phyloP scores from a whole-genome alignment of 495 filamentous ascomycete genomes.

The Hypoxylon lenormandii region DNA sequence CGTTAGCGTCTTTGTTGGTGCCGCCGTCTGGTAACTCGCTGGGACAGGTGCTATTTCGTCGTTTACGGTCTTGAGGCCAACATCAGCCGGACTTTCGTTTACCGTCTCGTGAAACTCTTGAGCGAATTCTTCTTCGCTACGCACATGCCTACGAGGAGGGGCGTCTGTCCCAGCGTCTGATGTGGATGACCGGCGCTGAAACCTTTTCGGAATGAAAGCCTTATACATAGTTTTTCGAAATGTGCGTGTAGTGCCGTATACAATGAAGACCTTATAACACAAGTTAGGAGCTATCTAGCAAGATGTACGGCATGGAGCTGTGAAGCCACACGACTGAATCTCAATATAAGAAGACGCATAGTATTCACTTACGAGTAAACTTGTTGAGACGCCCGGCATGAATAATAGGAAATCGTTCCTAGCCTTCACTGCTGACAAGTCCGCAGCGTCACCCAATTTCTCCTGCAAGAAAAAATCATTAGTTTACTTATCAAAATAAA shows the following conservation, averaged over 20 bases:
- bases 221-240: constrained; percentile 47
- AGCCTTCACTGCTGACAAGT: constrained; percentile 53
- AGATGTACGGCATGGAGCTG: neutral
- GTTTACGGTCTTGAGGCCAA: constrained; percentile 1
- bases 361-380: constrained; percentile 49
- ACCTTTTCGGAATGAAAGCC: constrained; percentile 34
- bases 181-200: constrained; percentile 19
- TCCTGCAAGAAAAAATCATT: constrained; percentile 13
- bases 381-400: constrained; percentile 57
- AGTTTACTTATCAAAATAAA: too few species aligned
- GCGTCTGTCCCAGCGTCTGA: neutral
- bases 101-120: constrained; percentile 1
- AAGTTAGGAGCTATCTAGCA: neutral
- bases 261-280: constrained; percentile 48
- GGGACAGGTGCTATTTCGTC: neutral
- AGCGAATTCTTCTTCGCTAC: constrained; percentile 16
- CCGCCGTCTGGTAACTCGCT: neutral
- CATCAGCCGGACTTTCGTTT: constrained; percentile 12
- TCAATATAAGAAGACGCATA: too few species aligned
- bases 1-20: neutral
- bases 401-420: constrained; percentile 58
- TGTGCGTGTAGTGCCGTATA: constrained; percentile 59
- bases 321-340: too few species aligned
- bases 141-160: neutral
- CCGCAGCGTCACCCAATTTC: constrained; percentile 50